phyloP scores from a whole-genome alignment of 2,329 filamentous ascomycete genomes.

The Cladosporium sphaerospermum region DNA sequence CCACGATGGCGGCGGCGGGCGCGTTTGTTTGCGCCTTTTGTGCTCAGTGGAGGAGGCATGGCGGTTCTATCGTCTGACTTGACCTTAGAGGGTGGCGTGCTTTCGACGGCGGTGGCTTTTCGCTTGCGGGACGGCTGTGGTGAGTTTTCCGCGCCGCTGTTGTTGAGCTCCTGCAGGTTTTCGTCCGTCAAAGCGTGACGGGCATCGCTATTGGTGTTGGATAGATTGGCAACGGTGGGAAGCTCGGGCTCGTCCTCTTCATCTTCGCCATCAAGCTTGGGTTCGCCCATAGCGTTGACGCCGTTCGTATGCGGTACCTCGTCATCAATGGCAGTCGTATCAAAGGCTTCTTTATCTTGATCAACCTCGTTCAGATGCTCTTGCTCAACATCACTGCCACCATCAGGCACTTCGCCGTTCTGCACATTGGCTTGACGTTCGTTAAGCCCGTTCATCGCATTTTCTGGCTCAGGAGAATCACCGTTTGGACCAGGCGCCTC shows the following conservation, averaged over 20 bases:
- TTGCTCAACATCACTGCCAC: neutral
- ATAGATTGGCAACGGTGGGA: neutral
- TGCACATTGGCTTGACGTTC: neutral
- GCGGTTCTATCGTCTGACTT: neutral
- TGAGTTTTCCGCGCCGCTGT: neutral
- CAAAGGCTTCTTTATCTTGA: neutral
- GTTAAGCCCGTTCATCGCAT: neutral
- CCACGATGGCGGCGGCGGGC: neutral
- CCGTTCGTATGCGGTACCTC: neutral
- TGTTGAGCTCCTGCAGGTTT: neutral
- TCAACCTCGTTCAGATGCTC: neutral
- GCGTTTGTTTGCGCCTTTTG: neutral
- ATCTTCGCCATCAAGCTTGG: neutral
- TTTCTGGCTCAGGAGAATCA: neutral
- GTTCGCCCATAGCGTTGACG: neutral
- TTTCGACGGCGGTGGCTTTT: neutral
- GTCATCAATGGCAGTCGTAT: neutral
- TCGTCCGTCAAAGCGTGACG: neutral
- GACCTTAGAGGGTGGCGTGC: neutral
- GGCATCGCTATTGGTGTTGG: neutral
- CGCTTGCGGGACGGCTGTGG: neutral
- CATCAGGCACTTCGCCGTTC: neutral
- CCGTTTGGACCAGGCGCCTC: neutral
- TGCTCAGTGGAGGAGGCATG: conserved; percentile 2
- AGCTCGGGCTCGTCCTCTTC: conserved; percentile 3